A percentile compares a stretch with the other conserved stretches of the same genome.
These are phyloP conservation scores for Fusarium liriodendri DNA, from an alignment of 2,329 filamentous ascomycete genomes.

Conservation along the genomic window DNA sequence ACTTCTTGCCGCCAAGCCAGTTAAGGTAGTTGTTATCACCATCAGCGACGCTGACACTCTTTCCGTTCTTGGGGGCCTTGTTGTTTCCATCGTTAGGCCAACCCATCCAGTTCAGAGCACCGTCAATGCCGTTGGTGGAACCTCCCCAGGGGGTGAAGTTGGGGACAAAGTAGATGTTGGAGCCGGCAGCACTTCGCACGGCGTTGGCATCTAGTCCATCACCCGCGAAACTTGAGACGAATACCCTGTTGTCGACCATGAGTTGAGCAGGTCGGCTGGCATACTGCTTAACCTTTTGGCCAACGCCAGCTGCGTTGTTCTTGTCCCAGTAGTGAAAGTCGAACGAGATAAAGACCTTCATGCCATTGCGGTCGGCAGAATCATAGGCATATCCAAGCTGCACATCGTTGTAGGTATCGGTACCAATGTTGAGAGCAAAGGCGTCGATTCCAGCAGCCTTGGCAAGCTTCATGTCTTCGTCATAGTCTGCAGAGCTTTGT, in stretches of 20 bases:
- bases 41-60: conserved; percentile 54
- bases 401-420: conserved; percentile 56
- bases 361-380: conserved; percentile 58
- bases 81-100: conserved; percentile 60
- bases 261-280: conserved; percentile 58
- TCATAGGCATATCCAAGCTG: conserved; percentile 61
- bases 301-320: conserved; percentile 53
- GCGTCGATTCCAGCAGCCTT: conserved; percentile 59
- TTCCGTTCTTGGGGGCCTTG: conserved; percentile 57
- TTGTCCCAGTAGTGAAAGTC: conserved; percentile 63
- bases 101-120: conserved; percentile 58
- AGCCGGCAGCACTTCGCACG: conserved; percentile 55
- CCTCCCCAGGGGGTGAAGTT: conserved; percentile 59
- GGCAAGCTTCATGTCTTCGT: conserved; percentile 59
- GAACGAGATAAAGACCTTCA: conserved; percentile 68
- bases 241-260: conserved; percentile 59
- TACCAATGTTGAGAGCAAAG: conserved; percentile 63
- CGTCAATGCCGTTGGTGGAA: conserved; percentile 55
- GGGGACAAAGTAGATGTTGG: conserved; percentile 60
- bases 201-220: conserved; percentile 57
- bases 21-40: conserved; percentile 50
- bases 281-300: conserved; percentile 59
- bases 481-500: conserved; percentile 55
- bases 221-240: conserved; percentile 65
- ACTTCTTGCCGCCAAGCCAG: conserved; percentile 55